These are phyloP conservation scores for Paraphaeosphaeria sporulosa DNA, from an alignment of 2,329 filamentous ascomycete species.

Conservation along the genomic window DNA sequence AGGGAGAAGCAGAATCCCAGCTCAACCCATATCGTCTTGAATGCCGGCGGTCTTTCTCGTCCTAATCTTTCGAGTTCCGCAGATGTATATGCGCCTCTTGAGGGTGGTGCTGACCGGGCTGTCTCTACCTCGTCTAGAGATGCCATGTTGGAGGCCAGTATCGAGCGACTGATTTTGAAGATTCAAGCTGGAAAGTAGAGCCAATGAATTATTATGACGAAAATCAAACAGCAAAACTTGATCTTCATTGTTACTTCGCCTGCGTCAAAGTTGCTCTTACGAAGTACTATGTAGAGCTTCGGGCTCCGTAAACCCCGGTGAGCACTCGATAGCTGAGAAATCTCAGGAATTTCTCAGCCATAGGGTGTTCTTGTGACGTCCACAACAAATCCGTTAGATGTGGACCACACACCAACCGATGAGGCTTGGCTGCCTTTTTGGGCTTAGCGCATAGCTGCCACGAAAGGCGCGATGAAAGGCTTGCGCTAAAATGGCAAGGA, in stretches of 20 bases:
- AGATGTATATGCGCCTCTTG: constrained; percentile 29
- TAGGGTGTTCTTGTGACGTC: constrained; percentile 26
- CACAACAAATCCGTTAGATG: constrained; percentile 14
- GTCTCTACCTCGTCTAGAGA: constrained; percentile 23
- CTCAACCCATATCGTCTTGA: constrained; percentile 64
- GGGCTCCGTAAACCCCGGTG: background rate
- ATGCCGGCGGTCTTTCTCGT: constrained; percentile 66
- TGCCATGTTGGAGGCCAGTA: background rate
- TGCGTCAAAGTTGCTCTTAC: too few relatives aligned
- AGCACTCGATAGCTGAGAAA: constrained; percentile 25
- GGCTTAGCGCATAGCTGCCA: background rate
- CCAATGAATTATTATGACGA: background rate
- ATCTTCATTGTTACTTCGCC: background rate
- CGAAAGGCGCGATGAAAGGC: background rate
- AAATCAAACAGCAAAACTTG: background rate
- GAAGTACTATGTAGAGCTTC: background rate
- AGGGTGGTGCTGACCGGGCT: constrained; percentile 14
- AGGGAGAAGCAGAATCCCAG: constrained; percentile 69
- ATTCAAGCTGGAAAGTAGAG: background rate
- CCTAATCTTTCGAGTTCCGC: constrained; percentile 66
- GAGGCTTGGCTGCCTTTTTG: constrained; percentile 35
- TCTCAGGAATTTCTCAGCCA: constrained; percentile 4
- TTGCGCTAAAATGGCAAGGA: background rate
- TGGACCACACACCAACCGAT: constrained; percentile 27
- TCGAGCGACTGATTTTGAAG: background rate